Evolutionary conservation across 1,139 yeast species (phyloP), one percentile per base, ranked within the genome.

Genomic region (Magnusiomyces paraingens): DNA sequence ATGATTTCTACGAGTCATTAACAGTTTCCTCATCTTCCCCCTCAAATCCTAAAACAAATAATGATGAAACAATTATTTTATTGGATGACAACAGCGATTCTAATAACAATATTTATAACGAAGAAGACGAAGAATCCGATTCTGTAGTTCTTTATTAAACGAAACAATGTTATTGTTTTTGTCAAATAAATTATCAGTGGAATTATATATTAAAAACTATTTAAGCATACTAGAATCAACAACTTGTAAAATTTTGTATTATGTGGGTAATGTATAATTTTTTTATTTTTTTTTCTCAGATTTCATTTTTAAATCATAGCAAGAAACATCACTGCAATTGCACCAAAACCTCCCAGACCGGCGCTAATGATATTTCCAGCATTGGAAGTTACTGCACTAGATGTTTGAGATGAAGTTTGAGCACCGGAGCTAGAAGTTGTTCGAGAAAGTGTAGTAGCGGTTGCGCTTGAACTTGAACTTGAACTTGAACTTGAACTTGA

Each of bases 311-410:
- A 52, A 36, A 52, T 12, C 26, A 54, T 45, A 14, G 52, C 38
- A 36, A 50, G 45, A 26, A 52, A 40, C 36, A 49, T 38, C 12
- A 52, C 36, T 8, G 50, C 32, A 15, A 49, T 41, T 41, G 50
- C 56, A 20, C 55, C 55, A 46, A 52, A 18, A 12, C 51, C 20
- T 2, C 56, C 56, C 38, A 52, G 48, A 12, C 52, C 55, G 29
- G 26, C 50, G 43, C 21, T 22, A 11, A 17, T 36, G 32, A 6
- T 17, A n/a, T 32, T 39, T 17, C 41, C 14, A 45, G 49, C 11
- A 32, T 21, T 11, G 15, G 47, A 15, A 8, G 44, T 17, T 6
- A 20, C 44, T 15, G 44, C 44, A 26, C 32, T 26, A 5, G 32
- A 26, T 5, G 8, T 26, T 26, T 26, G 32, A 26, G 32, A 26